Base-by-base conservation (phyloP, 2,329 filamentous ascomycete genomes). In the Microsporum canis region DNA sequence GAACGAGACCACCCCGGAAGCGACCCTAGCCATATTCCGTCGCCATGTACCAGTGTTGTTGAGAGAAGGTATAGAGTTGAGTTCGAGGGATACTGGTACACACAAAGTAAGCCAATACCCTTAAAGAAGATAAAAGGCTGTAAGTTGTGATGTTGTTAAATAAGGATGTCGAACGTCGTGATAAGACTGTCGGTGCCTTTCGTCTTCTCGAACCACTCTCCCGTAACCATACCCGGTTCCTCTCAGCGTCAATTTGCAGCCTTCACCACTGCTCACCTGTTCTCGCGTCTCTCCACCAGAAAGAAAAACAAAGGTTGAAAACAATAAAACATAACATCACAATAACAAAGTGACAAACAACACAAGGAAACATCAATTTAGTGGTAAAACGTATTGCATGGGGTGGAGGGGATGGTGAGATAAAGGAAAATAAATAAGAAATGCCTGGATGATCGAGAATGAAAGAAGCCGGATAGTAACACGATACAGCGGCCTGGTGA, bases 11-110 rank as follows among this genome's bases (percentile, higher is more conserved):
- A 73, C 75, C 75, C 75, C 75, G 72, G 75, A 75, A 73, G 75
- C 75, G 73, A 75, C 75, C 75, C 75, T 76, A 75, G 65, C 71
- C 73, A 76, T 67, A 68, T 66, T 76, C 75, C 75, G 66, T 75
- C 75, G 70, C 73, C 75, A 74, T 63, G 34, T 64, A 70, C 70
- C 69, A 64, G 43, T 43, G 39, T 36, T 58, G 57, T 38, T 27
- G 57, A 62, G 33, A 62, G 53, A 53, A 38, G 56, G 27, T 5
- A 39, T 45, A 27, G 57, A 49, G 17, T 61, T 29, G 39, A 49
- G 23, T 51, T 47, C 33, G 39, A 47, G 41, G 41, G 14, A 7
- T 47, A 29, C 27, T 29, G 56, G 43, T 31, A 27, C 14, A 57
- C 53, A 45, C 55, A 65, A 68, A 66, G 64, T 69, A 68, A 68